A percentile compares a stretch with the other conserved stretches of the same genome.
Evolutionary conservation across 768 basidiomycete genomes (phyloP).

Genomic region (Pulveroboletus sp.): DNA sequence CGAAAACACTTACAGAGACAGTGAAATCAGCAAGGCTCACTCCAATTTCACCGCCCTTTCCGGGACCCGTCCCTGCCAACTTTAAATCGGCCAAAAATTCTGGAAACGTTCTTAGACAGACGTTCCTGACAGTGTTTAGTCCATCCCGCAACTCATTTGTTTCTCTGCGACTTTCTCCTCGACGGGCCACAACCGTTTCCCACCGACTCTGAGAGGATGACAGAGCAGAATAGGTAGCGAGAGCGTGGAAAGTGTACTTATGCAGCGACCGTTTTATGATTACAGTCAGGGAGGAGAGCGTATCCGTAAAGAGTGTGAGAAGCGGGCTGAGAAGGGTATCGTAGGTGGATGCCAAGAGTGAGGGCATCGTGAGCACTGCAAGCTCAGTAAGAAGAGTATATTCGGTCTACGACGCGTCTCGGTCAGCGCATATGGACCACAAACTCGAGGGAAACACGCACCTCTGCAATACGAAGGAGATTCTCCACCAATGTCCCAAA

Average conservation of each 20-base stretch:
- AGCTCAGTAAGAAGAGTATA: conserved; percentile 63
- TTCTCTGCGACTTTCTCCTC: conserved; percentile 44
- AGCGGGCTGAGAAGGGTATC: conserved; percentile 63
- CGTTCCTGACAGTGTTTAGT: conserved; percentile 55
- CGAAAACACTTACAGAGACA: conserved; percentile 44
- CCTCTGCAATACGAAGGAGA: conserved; percentile 65
- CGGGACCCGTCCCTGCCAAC: conserved; percentile 45
- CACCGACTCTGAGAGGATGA: conserved; percentile 56
- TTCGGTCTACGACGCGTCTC: conserved; percentile 50
- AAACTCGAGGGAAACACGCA: conserved; percentile 31
- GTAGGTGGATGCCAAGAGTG: conserved; percentile 57
- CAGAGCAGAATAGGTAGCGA: conserved; percentile 64
- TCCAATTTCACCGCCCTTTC: conserved; percentile 57
- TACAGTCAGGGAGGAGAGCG: conserved; percentile 57
- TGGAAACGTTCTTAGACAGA: conserved; percentile 80
- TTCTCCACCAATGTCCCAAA: conserved; percentile 70
- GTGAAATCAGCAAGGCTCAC: conserved; percentile 65
- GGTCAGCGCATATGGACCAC: background rate
- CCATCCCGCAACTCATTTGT: conserved; percentile 74
- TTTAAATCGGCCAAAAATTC: conserved; percentile 82
- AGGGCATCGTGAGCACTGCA: conserved; percentile 52
- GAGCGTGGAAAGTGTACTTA: conserved; percentile 76
- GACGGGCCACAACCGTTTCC: conserved; percentile 60
- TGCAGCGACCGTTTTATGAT: conserved; percentile 77
- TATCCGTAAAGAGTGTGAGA: conserved; percentile 61